Evolutionary conservation across 2,329 filamentous ascomycete species (phyloP), one percentile per base, ranked within the genome.

Genomic region (Venturia pyrina): DNA sequence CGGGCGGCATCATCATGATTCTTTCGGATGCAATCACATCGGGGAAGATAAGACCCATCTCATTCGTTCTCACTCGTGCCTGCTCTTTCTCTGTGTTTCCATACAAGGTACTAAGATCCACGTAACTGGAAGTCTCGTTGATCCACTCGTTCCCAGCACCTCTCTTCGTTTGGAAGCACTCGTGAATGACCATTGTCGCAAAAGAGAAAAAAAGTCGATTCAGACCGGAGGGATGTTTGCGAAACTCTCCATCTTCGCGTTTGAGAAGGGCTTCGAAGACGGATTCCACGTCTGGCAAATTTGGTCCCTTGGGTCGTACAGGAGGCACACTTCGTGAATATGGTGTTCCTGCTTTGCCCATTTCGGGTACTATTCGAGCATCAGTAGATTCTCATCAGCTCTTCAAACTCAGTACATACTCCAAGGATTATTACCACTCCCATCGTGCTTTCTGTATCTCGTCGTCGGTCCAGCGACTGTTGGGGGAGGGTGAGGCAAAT

Each of bases 301-400:
- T 79, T n/a, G 75, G 76, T n/a, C 80, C 81, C 71, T 83, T 82
- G 3, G 66, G 5, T 79, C 75, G 79, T 68, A 75, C 69, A 0
- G 79, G 78, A 21, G 79, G 78, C 11, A 81, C 79, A 63, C 72
- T 80, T 65, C 79, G 74, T 21, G 73, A 71, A 69, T 81, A 81
- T 2, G 79, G 78, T 2, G 78, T 75, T 6, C 81, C 81, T 17
- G 82, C 81, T 69, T 82, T 82, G 68, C 82, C 82, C 75, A 83
- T 80, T 63, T 83, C 79, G 1, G 81, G 80, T 43, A 62, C 40
- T 62, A 8, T 11, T 43, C n/a, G 17, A 24, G 1, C 17, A 15
- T 62, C 37, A 62, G 40, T 40, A 28, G 8, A 40, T 15, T 40
- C 24, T 19, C 11, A 13, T n/a, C 5, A n/a, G 15, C 24, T 11